Conservation (phyloP, 1,139 yeast genomes). For the Suhomyces anneliseae region DNA sequence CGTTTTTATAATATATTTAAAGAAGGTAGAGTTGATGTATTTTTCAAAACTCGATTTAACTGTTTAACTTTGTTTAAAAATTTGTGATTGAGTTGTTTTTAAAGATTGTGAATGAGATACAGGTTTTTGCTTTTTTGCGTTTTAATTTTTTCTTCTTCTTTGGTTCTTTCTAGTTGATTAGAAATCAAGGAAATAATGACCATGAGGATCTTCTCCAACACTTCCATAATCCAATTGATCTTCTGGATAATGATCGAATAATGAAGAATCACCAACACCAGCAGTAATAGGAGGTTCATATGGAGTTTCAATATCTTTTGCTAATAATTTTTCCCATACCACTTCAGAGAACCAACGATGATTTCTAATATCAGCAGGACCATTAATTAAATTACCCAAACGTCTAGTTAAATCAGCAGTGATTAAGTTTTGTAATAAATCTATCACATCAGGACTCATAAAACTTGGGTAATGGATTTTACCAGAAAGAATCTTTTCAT, state of each 20-base stretch:
- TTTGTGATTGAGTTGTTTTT: no score
- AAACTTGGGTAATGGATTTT: constrained; percentile 51
- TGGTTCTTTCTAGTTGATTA: constrained; percentile 15
- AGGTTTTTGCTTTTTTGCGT: no score
- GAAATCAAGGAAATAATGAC: constrained; percentile 50
- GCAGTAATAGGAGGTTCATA: constrained; percentile 64
- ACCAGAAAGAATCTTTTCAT: constrained; percentile 57
- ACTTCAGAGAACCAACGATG: constrained; percentile 64
- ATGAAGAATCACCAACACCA: constrained; percentile 65
- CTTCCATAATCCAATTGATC: constrained; percentile 57
- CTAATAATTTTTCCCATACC: constrained; percentile 57
- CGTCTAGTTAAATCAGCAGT: constrained; percentile 57
- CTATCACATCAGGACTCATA: constrained; percentile 52
- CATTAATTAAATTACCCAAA: constrained; percentile 58
- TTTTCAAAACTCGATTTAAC: no score
- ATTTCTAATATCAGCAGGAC: constrained; percentile 56
- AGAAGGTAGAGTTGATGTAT: no score
- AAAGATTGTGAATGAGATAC: no score
- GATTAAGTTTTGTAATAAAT: constrained; percentile 50
- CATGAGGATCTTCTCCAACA: constrained; percentile 50
- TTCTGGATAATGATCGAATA: constrained; percentile 60
- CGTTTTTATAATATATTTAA: not conserved
- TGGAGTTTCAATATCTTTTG: constrained; percentile 61
- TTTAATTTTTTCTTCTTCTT: no score
- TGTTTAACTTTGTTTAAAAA: no score